Base-by-base conservation (phyloP, 1,139 yeast species). In the Saccharomyces hybrid region DNA sequence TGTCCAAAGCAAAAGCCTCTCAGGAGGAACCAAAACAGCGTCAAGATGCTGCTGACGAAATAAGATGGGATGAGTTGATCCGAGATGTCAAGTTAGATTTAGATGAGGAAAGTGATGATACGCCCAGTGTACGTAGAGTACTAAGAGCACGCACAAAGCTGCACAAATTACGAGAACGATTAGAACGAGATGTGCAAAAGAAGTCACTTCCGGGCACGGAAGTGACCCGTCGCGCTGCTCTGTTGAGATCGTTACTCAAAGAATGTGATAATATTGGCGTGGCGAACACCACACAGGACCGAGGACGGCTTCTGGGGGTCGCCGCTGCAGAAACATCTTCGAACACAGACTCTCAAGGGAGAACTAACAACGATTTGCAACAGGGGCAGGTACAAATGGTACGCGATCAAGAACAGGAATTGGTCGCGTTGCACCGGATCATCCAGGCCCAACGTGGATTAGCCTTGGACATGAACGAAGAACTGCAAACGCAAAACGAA, bases 391-490 rank as follows among this genome's bases (percentile, higher is more conserved):
- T 80, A 54, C 77, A 78, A 49, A 76, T 78, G 14, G 82, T 88
- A 67, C 61, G 73, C 48, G 66, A 73, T 4, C 97, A 90, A 64
- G 97, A 90, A 61, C 75, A 78, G 54, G 84, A 84, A 54, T 66
- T 90, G 9, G 83, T 79, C 48, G 76, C 76, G 48, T 72, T 90
- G 51, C 76, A 85, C 11, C 70, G 73, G 27, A 76, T 85, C 0
- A 79, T 90, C 2, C 76, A 78, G 7, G 76, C 85, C 38, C 97
- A 90, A 65, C 79, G 80, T 61, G 81, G 82, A 61, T 76, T 90
- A 14, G 96, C 96, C 0, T 72, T 82, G 52, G 83, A 85, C 0
- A 89, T 90, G 60, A 82, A 87, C 62, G 82, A 80, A 52, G 97
- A 90, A 69, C 77, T 90, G 32, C 79, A 75, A 47, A 80, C 83